Evolutionary conservation across 768 basidiomycete species (phyloP).

Genomic region (Suillus cothurnatus): DNA sequence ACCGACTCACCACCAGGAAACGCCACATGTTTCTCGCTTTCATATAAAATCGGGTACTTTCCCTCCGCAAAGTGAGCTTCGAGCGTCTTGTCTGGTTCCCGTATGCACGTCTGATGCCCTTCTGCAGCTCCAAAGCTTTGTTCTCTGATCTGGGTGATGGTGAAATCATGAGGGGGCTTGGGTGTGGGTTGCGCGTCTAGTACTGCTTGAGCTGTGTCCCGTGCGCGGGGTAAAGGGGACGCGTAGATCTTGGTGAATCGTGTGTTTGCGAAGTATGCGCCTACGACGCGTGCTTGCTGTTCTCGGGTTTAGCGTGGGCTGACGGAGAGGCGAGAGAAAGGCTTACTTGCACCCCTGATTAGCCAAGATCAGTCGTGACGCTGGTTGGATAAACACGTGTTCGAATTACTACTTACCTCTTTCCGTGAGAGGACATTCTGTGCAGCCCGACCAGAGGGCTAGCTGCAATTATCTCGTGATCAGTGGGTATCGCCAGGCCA

Average conservation of each 20-base stretch:
- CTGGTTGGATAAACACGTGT: not conserved
- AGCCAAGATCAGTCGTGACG: not conserved
- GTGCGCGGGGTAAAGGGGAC: conserved; percentile 67
- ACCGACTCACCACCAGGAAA: conserved; percentile 75
- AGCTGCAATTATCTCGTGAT: not conserved
- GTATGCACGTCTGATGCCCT: conserved; percentile 48
- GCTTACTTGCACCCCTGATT: not conserved
- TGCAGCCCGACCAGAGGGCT: conserved; percentile 6
- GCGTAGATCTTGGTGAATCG: conserved; percentile 62
- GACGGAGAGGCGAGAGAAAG: not conserved
- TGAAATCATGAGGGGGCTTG: conserved; percentile 48
- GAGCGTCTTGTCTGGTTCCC: conserved; percentile 32
- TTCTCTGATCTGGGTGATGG: conserved; percentile 51
- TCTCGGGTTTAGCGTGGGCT: not conserved
- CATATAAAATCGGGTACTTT: conserved; percentile 51
- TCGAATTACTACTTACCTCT: not conserved
- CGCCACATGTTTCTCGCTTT: conserved; percentile 35
- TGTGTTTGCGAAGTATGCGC: conserved; percentile 48
- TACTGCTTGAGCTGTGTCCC: conserved; percentile 61
- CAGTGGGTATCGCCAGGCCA: not conserved
- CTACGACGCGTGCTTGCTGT: conserved; percentile 71
- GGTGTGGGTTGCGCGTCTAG: conserved; percentile 48
- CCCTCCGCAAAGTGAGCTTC: conserved; percentile 54
- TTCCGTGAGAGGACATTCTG: conserved; percentile 5
- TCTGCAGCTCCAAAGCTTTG: conserved; percentile 73